phyloP scores from a whole-genome alignment of 345 rosid species.

The Salix udensis region DNA sequence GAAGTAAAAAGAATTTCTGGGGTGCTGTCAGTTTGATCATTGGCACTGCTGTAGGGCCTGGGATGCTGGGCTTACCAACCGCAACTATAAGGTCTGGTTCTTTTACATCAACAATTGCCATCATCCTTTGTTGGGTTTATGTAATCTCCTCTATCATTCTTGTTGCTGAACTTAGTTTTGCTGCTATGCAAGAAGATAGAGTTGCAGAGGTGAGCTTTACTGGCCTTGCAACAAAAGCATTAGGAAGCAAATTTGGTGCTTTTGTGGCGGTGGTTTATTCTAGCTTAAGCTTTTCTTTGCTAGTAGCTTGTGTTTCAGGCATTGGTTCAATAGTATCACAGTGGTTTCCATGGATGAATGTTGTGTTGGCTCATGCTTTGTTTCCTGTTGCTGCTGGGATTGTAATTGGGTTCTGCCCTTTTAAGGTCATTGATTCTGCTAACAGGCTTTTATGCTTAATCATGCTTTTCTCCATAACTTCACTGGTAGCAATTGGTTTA shows the following conservation, averaged over 20 bases:
- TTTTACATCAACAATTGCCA: constrained; percentile 55
- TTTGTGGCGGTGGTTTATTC: constrained; percentile 74
- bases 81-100: constrained; percentile 77
- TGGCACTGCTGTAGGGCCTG: constrained; percentile 94
- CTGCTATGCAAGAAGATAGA: constrained; percentile 79
- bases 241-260: constrained; percentile 64
- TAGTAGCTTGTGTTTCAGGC: constrained; percentile 88
- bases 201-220: constrained; percentile 85
- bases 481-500: constrained; percentile 61
- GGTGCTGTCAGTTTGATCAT: constrained; percentile 85
- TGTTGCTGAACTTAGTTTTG: constrained; percentile 84
- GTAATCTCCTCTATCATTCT: constrained; percentile 78
- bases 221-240: constrained; percentile 68
- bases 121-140: constrained; percentile 78
- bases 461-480: constrained; percentile 72
- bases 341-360: constrained; percentile 70
- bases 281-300: constrained; percentile 71
- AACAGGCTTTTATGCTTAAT: constrained; percentile 63
- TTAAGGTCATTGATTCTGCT: constrained; percentile 52
- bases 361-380: constrained; percentile 51
- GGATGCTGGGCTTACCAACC: constrained; percentile 85
- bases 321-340: constrained; percentile 77
- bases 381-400: constrained; percentile 58
- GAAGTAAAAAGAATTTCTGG: constrained; percentile 65
- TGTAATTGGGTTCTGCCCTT: constrained; percentile 59